Conservation (phyloP, 345 rosid species). For the Syzygium aromaticum region DNA sequence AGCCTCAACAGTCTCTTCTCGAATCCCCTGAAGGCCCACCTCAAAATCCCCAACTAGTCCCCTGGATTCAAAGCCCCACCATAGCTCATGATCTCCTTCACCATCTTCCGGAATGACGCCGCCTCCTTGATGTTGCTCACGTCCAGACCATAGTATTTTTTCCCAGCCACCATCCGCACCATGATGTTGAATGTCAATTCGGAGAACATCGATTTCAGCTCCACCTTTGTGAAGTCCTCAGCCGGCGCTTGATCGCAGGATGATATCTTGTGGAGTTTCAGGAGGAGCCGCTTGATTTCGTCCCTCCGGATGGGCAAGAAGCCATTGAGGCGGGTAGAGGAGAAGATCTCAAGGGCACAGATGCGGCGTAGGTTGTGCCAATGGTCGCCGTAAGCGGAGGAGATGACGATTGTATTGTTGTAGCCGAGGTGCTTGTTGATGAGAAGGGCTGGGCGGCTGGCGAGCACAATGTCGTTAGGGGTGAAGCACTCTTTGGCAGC, state of each 20-base stretch:
- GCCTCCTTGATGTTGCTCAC: constrained; percentile 15
- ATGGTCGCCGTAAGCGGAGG: constrained; percentile 28
- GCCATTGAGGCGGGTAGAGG: constrained; percentile 15
- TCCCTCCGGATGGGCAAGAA: constrained; percentile 14
- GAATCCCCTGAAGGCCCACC: constrained; percentile 10
- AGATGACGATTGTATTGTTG: constrained; percentile 18
- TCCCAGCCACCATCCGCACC: neutral
- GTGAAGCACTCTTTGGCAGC: constrained; percentile 19
- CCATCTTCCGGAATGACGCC: constrained; percentile 9
- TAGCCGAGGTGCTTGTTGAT: constrained; percentile 2
- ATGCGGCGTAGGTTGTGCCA: constrained; percentile 42
- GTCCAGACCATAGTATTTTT: constrained; percentile 13
- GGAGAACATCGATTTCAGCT: constrained; percentile 6
- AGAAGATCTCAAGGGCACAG: constrained; percentile 26
- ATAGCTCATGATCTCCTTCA: constrained; percentile 2
- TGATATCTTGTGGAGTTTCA: neutral
- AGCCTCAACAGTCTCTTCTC: constrained; percentile 5
- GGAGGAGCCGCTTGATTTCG: constrained; percentile 9
- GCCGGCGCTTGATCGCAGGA: constrained; percentile 8
- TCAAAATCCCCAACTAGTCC: constrained; percentile 29
- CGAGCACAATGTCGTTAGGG: constrained; percentile 17
- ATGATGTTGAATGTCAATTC: constrained; percentile 12
- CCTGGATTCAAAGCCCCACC: constrained; percentile 25
- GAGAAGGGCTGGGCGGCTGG: constrained; percentile 9
- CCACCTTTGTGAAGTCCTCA: neutral